A percentile compares a stretch with the other conserved stretches of the same genome.
These are phyloP conservation scores for Tolypocladium ovalisporum DNA, from an alignment of 2,329 filamentous ascomycete genomes.

Conservation along the genomic window DNA sequence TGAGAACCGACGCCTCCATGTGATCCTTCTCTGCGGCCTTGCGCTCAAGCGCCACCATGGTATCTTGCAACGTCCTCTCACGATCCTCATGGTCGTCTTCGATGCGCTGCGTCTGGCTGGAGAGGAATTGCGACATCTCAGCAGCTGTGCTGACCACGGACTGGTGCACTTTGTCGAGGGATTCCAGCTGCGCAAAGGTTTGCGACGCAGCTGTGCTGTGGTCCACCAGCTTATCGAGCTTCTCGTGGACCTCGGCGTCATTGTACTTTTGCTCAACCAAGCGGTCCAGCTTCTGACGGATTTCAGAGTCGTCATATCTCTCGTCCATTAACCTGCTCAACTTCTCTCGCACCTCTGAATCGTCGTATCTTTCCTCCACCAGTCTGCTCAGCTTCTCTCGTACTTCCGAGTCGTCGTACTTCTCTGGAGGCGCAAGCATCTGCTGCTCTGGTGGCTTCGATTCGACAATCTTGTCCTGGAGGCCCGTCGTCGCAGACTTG, in stretches of 20 bases:
- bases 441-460: constrained; percentile 49
- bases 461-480: constrained; percentile 51
- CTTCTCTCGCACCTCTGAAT: constrained; percentile 33
- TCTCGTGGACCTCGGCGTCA: constrained; percentile 22
- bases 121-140: constrained; percentile 75
- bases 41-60: constrained; percentile 70
- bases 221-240: constrained; percentile 40
- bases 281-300: constrained; percentile 17
- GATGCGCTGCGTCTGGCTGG: constrained; percentile 63
- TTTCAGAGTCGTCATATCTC: constrained; percentile 16
- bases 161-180: constrained; percentile 78
- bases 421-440: constrained; percentile 45
- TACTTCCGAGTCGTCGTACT: constrained; percentile 26
- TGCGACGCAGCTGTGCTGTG: constrained; percentile 57
- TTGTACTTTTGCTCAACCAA: constrained; percentile 48
- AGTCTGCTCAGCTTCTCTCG: constrained; percentile 22
- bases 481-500: constrained; percentile 48
- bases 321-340: constrained; percentile 30
- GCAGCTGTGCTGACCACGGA: constrained; percentile 77
- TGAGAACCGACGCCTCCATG: constrained; percentile 43
- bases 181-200: constrained; percentile 64
- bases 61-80: constrained; percentile 70
- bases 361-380: constrained; percentile 43
- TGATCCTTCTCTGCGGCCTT: constrained; percentile 55
- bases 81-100: constrained; percentile 68